Evolutionary conservation across 495 filamentous ascomycete genomes (phyloP), one percentile per base, ranked within the genome.

Genomic region (Hapsidospora chrysogenum): DNA sequence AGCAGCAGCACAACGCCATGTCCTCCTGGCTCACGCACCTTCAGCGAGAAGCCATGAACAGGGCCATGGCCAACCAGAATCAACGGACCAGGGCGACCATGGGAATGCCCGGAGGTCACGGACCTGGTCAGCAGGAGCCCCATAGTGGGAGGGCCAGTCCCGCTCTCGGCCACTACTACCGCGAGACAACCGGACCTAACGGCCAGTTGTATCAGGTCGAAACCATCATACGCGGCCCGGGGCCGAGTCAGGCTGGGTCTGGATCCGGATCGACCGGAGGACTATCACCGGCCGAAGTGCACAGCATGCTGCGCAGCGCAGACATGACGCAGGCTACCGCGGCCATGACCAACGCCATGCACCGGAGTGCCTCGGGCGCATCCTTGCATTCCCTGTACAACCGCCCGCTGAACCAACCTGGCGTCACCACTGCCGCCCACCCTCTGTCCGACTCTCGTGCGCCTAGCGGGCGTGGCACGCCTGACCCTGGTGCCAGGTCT

Each of bases 341-440:
- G 22, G 41, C 42, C n/a, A 57, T 60, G 45, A 47, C 53, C 1
- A 55, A 55, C 41, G 61, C 59, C 16, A 66, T 68, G 60, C 57
- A 60, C 17, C 49, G 63, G 38, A 63, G 55, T 45, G 48, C 61
- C 17, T 61, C 62, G 5, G 60, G 56, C 28, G 54, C 55, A 13
- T 58, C 55, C 2, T 41, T 52, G 11, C 42, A 56, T 17, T 33
- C 31, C 11, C 31, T 33, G 14, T 21, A 33, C 31, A 22, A 22
- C 3, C 31, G 31, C 3, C 11, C 33, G 13, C 21, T 36, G 15
- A 56, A 44, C 21, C 53, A 53, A 17, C 54, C 56, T 7, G 56
- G 53, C 10, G 58, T 61, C 33, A 60, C 59, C 1, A 61, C 53
- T 2, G 55, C 58, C 1, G 35, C 59, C 3, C 47, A 14, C 40